Base-by-base conservation (phyloP, 2,329 filamentous ascomycete genomes). In the Alternaria sp. region DNA sequence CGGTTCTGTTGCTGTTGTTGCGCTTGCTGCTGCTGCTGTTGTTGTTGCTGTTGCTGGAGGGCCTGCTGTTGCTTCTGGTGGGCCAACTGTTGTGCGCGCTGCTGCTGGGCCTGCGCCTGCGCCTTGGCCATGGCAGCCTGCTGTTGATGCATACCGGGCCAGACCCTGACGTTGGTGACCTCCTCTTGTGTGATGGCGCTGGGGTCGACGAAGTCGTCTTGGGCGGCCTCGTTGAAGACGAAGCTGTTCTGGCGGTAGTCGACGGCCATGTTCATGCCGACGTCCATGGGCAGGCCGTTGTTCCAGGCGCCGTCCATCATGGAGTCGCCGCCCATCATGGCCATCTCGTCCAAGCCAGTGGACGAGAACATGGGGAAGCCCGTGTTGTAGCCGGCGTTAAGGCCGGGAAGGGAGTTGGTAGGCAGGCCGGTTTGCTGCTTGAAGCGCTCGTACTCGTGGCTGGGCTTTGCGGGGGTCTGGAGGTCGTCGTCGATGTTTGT, bases 391-490 rank as follows among this genome's bases (percentile, higher is more conserved):
- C 49, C 84, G 76, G 91, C 86, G 79, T 92, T 93, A 73, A 96
- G 87, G 36, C 92, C 91, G 76, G 96, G 87, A 12, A 94, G 84
- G 56, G 93, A 94, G 66, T 93, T 93, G 1, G 93, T 90, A 0
- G 96, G 93, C 28, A 97, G 89, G 67, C 94, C 93, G 4, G 96
- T 97, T 84, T 97, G 94, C 79, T 99, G 96, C 83, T 93, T 92
- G 84, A 97, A 96, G 77, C 93, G 89, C 75, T 93, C 92, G 85
- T 98, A 98, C 81, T 97, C 93, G 83, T 97, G 94, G 80, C 93
- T 97, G 9, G 96, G 95, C 36, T 89, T 92, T 51, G 89, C 89
- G 75, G 94, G 88, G 19, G 86, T 82, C 68, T 86, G 86, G 65
- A 90, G 87, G 57, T 81, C 78, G 57, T 81, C 78, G 58, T 84